Evolutionary conservation across 768 basidiomycete species (phyloP), one percentile per base, ranked within the genome.

Genomic region (Hygrophorus pudorinus): DNA sequence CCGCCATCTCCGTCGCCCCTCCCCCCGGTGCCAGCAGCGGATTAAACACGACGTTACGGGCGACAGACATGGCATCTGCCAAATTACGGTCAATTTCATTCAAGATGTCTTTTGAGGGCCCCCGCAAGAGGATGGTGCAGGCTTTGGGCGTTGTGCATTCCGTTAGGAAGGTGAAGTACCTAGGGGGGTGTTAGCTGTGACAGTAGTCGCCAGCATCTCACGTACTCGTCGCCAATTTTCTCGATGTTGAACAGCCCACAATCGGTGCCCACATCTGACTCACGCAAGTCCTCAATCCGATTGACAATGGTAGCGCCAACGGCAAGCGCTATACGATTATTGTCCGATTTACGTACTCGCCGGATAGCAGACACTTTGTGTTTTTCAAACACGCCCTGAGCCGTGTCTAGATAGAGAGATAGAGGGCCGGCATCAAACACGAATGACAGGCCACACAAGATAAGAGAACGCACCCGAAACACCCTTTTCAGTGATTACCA

Each of bases 41-140:
- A 66, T 97, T 88, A 67, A 98, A 97, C 49, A 96, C 83, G 35
- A 91, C 93, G 57, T 98, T 99, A 18, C 94, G 81, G 2, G 94
- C 94, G 44, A 98, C 93, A 30, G 84, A 79, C 85, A 99, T 97
- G 28, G 94, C 96, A 54, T 99, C 96, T 1, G 91, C 90, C 24
- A 98, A 75, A 64, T 98, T 99, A 41, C 94, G 80, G 62, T 98
- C 96, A 53, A 98, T 89, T 67, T 98, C 96, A 63, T 97, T 96
- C 39, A 99, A 72, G 54, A 98, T 91, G 57, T 98, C 96, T 63
- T 98, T 99, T 2, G 91, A 94, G 0, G 96, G 96, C 1, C 96
- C 93, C 33, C 94, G 90, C 11, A 99, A 85, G 38, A 99, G 78
- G 65, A 98, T 91, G 9, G 94, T 97, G 74, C 96, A 98, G 1